Conservation (phyloP, 2,329 filamentous ascomycete genomes). For the Calonectria naviculata region DNA sequence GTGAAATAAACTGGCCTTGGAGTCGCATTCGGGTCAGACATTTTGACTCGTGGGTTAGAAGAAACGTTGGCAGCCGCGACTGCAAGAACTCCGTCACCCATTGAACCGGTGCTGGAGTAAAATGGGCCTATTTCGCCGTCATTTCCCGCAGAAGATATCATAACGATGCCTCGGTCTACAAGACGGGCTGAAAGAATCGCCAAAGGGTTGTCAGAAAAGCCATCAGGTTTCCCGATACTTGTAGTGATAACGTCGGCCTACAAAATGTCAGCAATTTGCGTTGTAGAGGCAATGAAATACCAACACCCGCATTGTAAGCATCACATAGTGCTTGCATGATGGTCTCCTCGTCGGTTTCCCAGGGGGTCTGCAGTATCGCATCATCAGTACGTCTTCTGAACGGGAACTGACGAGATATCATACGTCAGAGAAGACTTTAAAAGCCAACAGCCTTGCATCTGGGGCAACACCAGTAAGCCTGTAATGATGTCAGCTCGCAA, state of each 20-base stretch:
- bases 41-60: slow-evolving; percentile 51
- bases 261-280: neutral
- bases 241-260: slow-evolving; percentile 57
- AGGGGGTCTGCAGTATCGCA: slow-evolving; percentile 34
- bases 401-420: neutral
- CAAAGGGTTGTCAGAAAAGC: slow-evolving; percentile 55
- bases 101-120: slow-evolving; percentile 49
- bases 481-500: slow-evolving; percentile 9
- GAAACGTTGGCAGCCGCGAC: slow-evolving; percentile 54
- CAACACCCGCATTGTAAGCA: slow-evolving; percentile 48
- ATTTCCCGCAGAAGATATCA: slow-evolving; percentile 64
- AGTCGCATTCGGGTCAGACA: slow-evolving; percentile 35
- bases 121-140: slow-evolving; percentile 61
- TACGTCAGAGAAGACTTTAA: slow-evolving; percentile 55
- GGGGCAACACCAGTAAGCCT: slow-evolving; percentile 59
- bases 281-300: neutral
- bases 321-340: slow-evolving; percentile 51
- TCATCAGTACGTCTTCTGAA: neutral
- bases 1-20: slow-evolving; percentile 58
- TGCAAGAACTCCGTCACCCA: slow-evolving; percentile 47
- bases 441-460: slow-evolving; percentile 55
- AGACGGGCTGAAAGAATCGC: slow-evolving; percentile 53
- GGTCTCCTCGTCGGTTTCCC: slow-evolving; percentile 46
- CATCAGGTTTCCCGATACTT: slow-evolving; percentile 51
- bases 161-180: slow-evolving; percentile 57